Evolutionary conservation across 495 filamentous ascomycete genomes (phyloP).

Genomic region (Symbiotaphrina buchneri): DNA sequence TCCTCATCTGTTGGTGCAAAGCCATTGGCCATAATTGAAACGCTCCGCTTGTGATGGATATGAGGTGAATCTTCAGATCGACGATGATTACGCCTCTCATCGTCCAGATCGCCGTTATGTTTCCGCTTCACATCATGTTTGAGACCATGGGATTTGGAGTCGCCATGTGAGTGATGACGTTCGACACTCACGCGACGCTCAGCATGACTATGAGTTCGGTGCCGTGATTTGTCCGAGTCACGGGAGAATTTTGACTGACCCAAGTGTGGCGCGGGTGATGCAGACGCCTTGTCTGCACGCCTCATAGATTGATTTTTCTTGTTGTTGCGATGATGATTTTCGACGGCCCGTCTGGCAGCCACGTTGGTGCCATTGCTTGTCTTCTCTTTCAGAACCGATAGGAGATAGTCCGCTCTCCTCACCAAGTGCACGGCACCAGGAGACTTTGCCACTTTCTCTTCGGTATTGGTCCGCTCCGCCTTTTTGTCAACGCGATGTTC

Average conservation of each 20-base stretch:
- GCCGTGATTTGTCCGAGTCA: conserved; percentile 25
- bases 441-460: conserved; percentile 63
- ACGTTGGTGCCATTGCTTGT: conserved; percentile 38
- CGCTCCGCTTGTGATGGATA: conserved; percentile 5
- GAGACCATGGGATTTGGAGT: conserved; percentile 1
- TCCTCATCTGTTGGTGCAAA: conserved; percentile 12
- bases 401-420: conserved; percentile 78
- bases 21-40: conserved; percentile 2
- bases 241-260: no score
- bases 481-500: conserved; percentile 97
- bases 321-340: conserved; percentile 76
- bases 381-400: conserved; percentile 71
- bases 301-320: conserved; percentile 28
- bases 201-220: conserved; percentile 23
- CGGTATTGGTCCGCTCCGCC: conserved; percentile 59
- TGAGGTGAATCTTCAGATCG: conserved; percentile 11
- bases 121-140: conserved; percentile 10
- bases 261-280: conserved; percentile 26
- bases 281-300: conserved; percentile 18
- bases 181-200: conserved; percentile 21
- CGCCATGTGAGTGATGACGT: conserved; percentile 11
- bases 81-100: conserved; percentile 11
- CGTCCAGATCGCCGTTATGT: conserved; percentile 6
- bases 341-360: conserved; percentile 57
- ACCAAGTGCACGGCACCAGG: conserved; percentile 93